Percentiles rank a stretch among this genome's conserved stretches.
Conservation (phyloP, 2,329 filamentous ascomycete genomes). For the Monosporascus sp. region DNA sequence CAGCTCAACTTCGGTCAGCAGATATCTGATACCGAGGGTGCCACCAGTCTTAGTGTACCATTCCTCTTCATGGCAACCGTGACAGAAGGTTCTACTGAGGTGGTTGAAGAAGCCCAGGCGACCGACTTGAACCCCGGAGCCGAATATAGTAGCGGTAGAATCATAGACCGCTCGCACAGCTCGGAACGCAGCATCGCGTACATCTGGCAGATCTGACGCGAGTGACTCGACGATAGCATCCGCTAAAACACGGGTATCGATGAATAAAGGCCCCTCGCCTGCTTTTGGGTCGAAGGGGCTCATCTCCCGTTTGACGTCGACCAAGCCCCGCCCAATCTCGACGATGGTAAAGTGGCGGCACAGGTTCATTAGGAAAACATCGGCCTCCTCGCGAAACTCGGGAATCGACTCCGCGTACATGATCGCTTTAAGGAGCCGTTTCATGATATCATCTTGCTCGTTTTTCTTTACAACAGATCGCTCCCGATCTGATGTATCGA, state of each 20-base stretch:
- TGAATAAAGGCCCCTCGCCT: constrained; percentile 79
- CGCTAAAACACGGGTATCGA: constrained; percentile 81
- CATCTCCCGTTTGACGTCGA: constrained; percentile 68
- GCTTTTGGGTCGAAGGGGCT: constrained; percentile 78
- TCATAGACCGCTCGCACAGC: constrained; percentile 75
- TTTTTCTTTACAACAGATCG: constrained; percentile 84
- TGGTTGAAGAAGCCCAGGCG: constrained; percentile 80
- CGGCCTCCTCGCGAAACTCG: constrained; percentile 72
- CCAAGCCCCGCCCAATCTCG: constrained; percentile 80
- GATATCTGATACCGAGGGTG: constrained; percentile 79
- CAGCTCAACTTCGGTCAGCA: constrained; percentile 79
- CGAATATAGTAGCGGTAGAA: constrained; percentile 72
- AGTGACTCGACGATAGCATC: constrained; percentile 88
- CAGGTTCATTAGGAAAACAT: constrained; percentile 69
- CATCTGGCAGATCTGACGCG: constrained; percentile 73
- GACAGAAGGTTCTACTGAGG: constrained; percentile 78
- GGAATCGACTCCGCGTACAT: constrained; percentile 80
- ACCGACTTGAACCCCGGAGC: constrained; percentile 63
- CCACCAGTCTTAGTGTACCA: constrained; percentile 98
- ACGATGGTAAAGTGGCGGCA: constrained; percentile 87
- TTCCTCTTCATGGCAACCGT: constrained; percentile 94
- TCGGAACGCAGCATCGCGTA: constrained; percentile 76
- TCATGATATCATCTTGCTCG: constrained; percentile 74
- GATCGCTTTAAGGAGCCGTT: constrained; percentile 82
- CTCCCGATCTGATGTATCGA: constrained; percentile 71